These are phyloP conservation scores for Penicillium sp. DNA, from an alignment of 2,329 filamentous ascomycete genomes.

Conservation along the genomic window DNA sequence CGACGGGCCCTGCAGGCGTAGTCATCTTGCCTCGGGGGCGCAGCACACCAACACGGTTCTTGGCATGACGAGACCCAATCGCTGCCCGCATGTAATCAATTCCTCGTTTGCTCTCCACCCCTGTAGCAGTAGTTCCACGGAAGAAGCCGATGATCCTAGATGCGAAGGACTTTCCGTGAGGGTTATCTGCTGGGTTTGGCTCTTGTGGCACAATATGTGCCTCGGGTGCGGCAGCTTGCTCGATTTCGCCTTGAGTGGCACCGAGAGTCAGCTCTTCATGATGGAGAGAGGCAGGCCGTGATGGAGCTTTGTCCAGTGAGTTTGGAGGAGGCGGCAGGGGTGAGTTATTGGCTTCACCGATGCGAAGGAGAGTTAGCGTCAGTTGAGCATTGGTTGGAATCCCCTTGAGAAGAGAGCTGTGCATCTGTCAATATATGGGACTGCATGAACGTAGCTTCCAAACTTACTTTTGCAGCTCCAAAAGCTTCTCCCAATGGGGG, in stretches of 20 bases:
- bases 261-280: constrained; percentile 55
- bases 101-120: constrained; percentile 65
- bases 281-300: constrained; percentile 49
- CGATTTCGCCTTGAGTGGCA: constrained; percentile 61
- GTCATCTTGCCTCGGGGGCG: constrained; percentile 41
- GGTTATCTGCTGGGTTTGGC: background rate
- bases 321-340: constrained; percentile 63
- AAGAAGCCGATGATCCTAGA: constrained; percentile 58
- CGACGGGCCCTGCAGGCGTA: constrained; percentile 59
- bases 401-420: constrained; percentile 65
- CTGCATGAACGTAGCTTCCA: too few relatives aligned
- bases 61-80: constrained; percentile 56
- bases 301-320: constrained; percentile 43
- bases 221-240: constrained; percentile 55
- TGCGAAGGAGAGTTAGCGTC: constrained; percentile 70
- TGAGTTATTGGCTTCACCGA: constrained; percentile 74
- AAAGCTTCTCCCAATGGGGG: constrained; percentile 68
- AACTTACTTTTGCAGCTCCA: constrained; percentile 61
- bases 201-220: constrained; percentile 23
- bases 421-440: constrained; percentile 13
- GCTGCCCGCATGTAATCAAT: constrained; percentile 66
- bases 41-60: constrained; percentile 66
- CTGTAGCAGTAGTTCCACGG: constrained; percentile 64
- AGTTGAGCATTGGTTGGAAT: constrained; percentile 84
- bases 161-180: constrained; percentile 35